Base-by-base conservation (phyloP, 169 alveolate species). In the Eimeria acervulina region DNA sequence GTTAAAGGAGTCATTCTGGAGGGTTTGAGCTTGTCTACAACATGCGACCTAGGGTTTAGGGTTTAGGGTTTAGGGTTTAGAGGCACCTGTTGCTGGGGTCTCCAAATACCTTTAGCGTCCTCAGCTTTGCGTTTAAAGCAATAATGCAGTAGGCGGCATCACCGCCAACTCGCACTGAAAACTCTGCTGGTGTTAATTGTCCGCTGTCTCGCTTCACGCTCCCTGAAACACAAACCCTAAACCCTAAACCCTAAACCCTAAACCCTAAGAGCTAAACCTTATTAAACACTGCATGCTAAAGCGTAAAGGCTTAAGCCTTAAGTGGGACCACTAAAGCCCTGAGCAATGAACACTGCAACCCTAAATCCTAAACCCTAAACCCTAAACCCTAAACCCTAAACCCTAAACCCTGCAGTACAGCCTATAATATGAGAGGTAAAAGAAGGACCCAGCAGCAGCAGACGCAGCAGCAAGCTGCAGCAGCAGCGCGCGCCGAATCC, bases 61-160 rank as follows among this genome's bases (percentile, higher is more conserved):
- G 87, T 38, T 76, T 76, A 40, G 51, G 33, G 59, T 76, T 76
- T 76, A 38, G 87, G 87, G 87, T 76, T 36, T 76, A 23, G 51
- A 61, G 87, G 17, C 12, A 76, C 87, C 40, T 36, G 87, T 76
- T 76, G 6, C 38, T 55, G 42, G 90, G 90, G 15, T 17, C 21
- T n/a, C 13, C 51, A 40, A 81, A 81, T 19, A 47, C 44, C 10
- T 28, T 81, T 38, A 81, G 90, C 33, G 90, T 81, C 47, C 31
- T 31, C 13, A 92, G 95, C 13, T 84, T 47, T 1, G 95, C 31
- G 70, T 55, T 74, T 31, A 92, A 80, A 47, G 95, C 95, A 13
- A 78, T 74, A 26, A 92, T 44, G 84, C 95, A 92, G 84, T 92
- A 92, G 26, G 95, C 95, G 2, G 72, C 90, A n/a, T 92, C 95